phyloP scores from a whole-genome alignment of 352 stramenopile species.

The Globisporangium polare region DNA sequence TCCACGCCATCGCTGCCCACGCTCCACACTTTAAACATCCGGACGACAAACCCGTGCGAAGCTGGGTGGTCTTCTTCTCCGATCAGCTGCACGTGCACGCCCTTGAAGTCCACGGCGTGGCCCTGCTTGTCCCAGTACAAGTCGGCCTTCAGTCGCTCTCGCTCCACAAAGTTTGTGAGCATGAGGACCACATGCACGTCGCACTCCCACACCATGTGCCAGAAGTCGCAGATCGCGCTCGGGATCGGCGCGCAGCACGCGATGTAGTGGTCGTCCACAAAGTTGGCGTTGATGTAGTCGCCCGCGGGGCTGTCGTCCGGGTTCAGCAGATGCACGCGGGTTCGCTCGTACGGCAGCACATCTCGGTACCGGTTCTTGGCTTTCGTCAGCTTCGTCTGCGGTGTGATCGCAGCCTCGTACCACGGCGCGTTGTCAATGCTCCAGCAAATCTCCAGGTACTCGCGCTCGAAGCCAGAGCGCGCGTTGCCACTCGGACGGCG shows the following conservation, averaged over 20 bases:
- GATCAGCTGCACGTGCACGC: slow-evolving; percentile 47
- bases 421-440: slow-evolving; percentile 53
- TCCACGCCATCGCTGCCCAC: slow-evolving; percentile 17
- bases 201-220: slow-evolving; percentile 77
- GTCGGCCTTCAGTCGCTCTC: slow-evolving; percentile 64
- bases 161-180: slow-evolving; percentile 85
- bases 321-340: slow-evolving; percentile 48
- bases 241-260: slow-evolving; percentile 71
- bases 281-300: slow-evolving; percentile 79
- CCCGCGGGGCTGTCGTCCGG: slow-evolving; percentile 15
- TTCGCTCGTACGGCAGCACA: slow-evolving; percentile 71
- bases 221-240: slow-evolving; percentile 68
- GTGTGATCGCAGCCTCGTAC: slow-evolving; percentile 48
- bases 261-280: slow-evolving; percentile 62
- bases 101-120: slow-evolving; percentile 44
- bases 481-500: slow-evolving; percentile 23
- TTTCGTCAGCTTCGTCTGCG: slow-evolving; percentile 64
- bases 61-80: slow-evolving; percentile 29
- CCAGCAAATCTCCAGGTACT: slow-evolving; percentile 63
- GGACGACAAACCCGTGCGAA: slow-evolving; percentile 40
- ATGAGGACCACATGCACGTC: slow-evolving; percentile 83
- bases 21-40: slow-evolving; percentile 50
- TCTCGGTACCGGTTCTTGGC: slow-evolving; percentile 77
- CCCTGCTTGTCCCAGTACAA: slow-evolving; percentile 63
- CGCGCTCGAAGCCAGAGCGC: slow-evolving; percentile 45